These are phyloP conservation scores for Candida odintsovae DNA, from an alignment of 805 yeast species.

Conservation along the genomic window DNA sequence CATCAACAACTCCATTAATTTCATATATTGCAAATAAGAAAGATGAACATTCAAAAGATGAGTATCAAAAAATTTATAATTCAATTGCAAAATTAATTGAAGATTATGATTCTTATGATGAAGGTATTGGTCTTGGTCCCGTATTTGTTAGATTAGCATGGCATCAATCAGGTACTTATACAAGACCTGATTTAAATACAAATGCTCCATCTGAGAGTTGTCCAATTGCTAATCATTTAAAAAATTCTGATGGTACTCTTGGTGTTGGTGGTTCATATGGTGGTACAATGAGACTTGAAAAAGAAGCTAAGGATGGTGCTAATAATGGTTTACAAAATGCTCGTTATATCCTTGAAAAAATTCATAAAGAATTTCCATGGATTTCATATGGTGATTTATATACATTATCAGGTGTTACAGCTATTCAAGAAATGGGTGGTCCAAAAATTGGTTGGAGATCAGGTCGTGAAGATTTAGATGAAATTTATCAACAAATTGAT, in stretches of 20 bases:
- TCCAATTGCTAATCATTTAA: slow-evolving; percentile 18
- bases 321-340: slow-evolving; percentile 46
- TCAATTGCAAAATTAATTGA: slow-evolving; percentile 61
- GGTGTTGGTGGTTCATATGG: slow-evolving; percentile 62
- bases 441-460: slow-evolving; percentile 79
- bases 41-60: slow-evolving; percentile 27
- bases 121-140: slow-evolving; percentile 69
- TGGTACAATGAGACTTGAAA: slow-evolving; percentile 57
- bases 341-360: slow-evolving; percentile 47
- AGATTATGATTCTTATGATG: slow-evolving; percentile 55
- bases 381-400: slow-evolving; percentile 73
- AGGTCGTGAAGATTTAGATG: slow-evolving; percentile 62
- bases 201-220: slow-evolving; percentile 34
- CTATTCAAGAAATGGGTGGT: slow-evolving; percentile 74
- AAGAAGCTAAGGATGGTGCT: slow-evolving; percentile 49
- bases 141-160: slow-evolving; percentile 75
- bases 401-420: slow-evolving; percentile 74
- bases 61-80: slow-evolving; percentile 63
- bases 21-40: slow-evolving; percentile 3
- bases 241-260: slow-evolving; percentile 5
- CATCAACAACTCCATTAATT: slow-evolving; percentile 2
- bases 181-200: slow-evolving; percentile 25
- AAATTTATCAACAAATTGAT: slow-evolving; percentile 52
- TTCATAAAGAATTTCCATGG: slow-evolving; percentile 59
- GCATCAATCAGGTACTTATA: slow-evolving; percentile 85